These are phyloP conservation scores for Russula virescens DNA, from an alignment of 768 basidiomycete species.

Conservation along the genomic window DNA sequence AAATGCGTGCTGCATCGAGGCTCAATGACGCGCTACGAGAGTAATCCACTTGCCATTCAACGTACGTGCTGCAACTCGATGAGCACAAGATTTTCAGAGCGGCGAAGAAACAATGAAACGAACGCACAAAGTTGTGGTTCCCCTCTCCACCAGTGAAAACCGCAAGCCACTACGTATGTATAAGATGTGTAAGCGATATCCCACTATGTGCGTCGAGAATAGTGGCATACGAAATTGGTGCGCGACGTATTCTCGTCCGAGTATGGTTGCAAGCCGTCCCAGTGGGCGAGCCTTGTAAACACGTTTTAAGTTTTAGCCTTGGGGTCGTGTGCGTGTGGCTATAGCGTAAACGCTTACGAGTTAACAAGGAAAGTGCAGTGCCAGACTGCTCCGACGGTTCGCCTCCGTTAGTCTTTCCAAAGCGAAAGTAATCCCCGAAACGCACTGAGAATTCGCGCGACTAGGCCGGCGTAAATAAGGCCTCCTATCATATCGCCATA, in stretches of 20 bases:
- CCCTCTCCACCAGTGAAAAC: slow-evolving; percentile 71
- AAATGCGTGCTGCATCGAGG: slow-evolving; percentile 55
- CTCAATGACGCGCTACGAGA: background rate
- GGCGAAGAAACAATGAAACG: background rate
- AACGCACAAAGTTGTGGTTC: slow-evolving; percentile 66
- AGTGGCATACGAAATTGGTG: slow-evolving; percentile 55
- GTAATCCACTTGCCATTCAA: background rate
- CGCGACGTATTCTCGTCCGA: slow-evolving; percentile 75
- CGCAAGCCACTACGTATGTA: slow-evolving; percentile 48
- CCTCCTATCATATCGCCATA: slow-evolving; percentile 65
- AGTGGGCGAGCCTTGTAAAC: slow-evolving; percentile 58
- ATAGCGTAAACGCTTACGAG: slow-evolving; percentile 41
- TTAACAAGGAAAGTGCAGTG: slow-evolving; percentile 69
- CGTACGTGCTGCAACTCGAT: slow-evolving; percentile 40
- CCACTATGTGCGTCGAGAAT: background rate
- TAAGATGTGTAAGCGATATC: background rate
- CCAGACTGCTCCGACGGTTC: slow-evolving; percentile 45
- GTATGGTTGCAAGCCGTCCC: slow-evolving; percentile 76
- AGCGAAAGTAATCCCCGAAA: slow-evolving; percentile 2
- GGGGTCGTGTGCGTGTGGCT: background rate
- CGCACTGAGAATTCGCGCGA: slow-evolving; percentile 56
- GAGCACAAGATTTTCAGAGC: background rate
- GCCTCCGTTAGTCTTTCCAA: background rate
- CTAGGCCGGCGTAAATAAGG: slow-evolving; percentile 66
- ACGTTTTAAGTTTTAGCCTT: background rate